Base-by-base conservation (phyloP, 2,329 filamentous ascomycete genomes). In the Sclerotinia borealis region DNA sequence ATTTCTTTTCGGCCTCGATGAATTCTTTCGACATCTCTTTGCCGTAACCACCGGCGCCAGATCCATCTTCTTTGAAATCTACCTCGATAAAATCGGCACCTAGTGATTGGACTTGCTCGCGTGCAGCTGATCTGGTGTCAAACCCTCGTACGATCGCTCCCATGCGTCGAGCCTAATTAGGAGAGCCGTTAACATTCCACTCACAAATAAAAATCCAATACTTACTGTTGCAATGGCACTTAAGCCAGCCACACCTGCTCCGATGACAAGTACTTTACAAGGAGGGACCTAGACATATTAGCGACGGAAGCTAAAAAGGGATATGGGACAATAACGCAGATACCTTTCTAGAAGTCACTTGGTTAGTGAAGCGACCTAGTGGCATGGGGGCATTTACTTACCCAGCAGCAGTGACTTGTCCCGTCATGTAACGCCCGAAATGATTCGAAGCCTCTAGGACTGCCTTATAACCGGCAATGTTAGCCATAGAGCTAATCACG, bases 21-120 rank as follows among this genome's bases (percentile, higher is more conserved):
- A 96, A 96, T 69, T 93, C 92, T 72, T 93, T 92, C 61, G 91
- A 95, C 92, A 96, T 96, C 73, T 93, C 91, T 73, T 96, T 96
- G 60, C 91, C 91, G 72, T 96, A 96, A 19, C 92, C 92, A 34
- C 92, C 92, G 10, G 89, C 86, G 2, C 91, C 92, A 15, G 89
- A 86, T 2, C 92, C 92, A 65, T 95, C 91, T 76, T 96, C 92
- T 68, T 93, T 75, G 27, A 96, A 81, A 17, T 91, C 88, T 27
- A 96, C 92, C 76, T 96, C 91, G 69, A 96, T 85, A 71, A 96
- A 96, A 72, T 96, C 92, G 22, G 92, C 92, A 31, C 92, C 92
- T 0, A 96, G 83, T 6, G 91, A 96, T 74, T 96, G 90, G 1
- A 96, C 91, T 77, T 96, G 92, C 75, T 96, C 92, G 48, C 91